Percentiles rank a stretch among this genome's conserved stretches.
These are phyloP conservation scores for Ustilago loliicola DNA, from an alignment of 1,284 basidiomycete genomes.

Conservation along the genomic window DNA sequence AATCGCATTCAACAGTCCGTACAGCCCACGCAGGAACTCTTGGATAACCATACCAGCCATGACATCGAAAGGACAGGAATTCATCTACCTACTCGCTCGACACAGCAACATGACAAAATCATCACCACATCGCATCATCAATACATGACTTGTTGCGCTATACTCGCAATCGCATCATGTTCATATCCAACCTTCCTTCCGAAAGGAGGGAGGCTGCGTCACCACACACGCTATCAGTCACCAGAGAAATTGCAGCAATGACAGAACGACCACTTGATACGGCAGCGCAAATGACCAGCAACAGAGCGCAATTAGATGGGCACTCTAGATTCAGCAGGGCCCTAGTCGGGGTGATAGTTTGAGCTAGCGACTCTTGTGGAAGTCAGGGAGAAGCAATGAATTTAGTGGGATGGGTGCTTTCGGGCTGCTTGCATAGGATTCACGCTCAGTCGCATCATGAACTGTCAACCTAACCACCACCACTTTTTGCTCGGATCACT, in stretches of 20 bases:
- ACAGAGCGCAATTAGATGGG: no score
- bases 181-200: neutral
- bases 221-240: neutral
- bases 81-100: neutral
- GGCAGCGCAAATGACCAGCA: no score
- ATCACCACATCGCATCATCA: neutral
- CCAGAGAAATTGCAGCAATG: neutral
- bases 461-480: slow-evolving; percentile 20
- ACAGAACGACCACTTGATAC: neutral
- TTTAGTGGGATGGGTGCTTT: neutral
- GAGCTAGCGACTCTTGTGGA: no score
- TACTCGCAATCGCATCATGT: neutral
- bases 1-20: neutral
- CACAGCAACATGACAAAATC: neutral
- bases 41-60: neutral
- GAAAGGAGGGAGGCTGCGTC: neutral
- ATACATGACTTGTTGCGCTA: neutral
- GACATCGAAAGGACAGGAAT: neutral
- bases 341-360: no score
- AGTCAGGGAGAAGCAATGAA: no score
- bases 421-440: neutral
- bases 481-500: neutral
- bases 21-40: neutral
- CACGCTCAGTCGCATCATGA: neutral
- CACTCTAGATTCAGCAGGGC: no score